Conservation (phyloP, 441 rosid species). For the Gossypium lobatum region DNA sequence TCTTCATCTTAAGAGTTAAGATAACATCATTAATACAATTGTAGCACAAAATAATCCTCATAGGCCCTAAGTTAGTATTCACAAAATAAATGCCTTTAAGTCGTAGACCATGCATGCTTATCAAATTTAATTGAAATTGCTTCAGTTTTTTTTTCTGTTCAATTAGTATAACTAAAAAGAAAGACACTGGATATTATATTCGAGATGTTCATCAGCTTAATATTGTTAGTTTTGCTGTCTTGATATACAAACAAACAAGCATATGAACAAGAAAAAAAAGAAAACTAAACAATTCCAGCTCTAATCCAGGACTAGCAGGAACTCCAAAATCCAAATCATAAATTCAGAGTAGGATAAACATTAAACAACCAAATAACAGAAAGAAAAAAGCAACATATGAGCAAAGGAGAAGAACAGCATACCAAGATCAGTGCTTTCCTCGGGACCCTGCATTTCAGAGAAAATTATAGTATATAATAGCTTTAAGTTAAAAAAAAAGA, state of each 20-base stretch:
- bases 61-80: background rate
- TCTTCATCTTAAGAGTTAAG: background rate
- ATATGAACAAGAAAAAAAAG: background rate
- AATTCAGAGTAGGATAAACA: background rate
- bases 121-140: slow-evolving; percentile 2
- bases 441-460: slow-evolving; percentile 36
- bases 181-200: background rate
- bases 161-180: background rate
- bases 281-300: background rate
- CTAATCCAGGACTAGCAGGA: background rate
- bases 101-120: background rate
- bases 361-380: background rate
- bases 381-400: background rate
- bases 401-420: slow-evolving; percentile 17
- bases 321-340: background rate
- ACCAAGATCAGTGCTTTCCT: slow-evolving; percentile 53
- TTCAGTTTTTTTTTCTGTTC: background rate
- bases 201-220: background rate
- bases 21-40: background rate
- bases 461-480: slow-evolving; percentile 1
- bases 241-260: background rate
- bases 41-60: background rate
- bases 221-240: background rate
- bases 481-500: background rate
- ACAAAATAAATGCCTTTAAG: background rate